A percentile compares a stretch with the other conserved stretches of the same genome.
Conservation (phyloP, 192 early-diverging fungal species). For the Piromyces finnis region DNA sequence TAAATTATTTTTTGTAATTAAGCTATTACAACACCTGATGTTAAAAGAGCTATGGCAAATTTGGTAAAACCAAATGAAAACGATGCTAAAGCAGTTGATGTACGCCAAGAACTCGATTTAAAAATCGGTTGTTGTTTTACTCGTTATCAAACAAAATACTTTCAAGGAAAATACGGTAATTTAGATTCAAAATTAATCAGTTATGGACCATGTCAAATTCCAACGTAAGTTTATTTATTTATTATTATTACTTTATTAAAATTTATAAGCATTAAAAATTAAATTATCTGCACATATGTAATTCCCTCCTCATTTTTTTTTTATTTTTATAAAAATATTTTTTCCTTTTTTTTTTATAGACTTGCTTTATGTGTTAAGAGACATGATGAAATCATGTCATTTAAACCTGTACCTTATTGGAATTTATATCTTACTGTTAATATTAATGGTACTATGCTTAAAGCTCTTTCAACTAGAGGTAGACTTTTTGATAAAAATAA, state of each 20-base stretch:
- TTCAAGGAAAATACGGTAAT: conserved; percentile 34
- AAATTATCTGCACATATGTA: too few species aligned
- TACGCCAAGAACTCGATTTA: conserved; percentile 27
- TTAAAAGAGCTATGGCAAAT: conserved; percentile 23
- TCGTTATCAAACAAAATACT: conserved; percentile 24
- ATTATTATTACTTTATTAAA: neutral
- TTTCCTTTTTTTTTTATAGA: neutral
- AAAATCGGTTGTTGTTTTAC: conserved; percentile 26
- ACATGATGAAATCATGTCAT: conserved; percentile 32
- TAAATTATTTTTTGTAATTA: too few species aligned
- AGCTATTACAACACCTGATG: conserved; percentile 17
- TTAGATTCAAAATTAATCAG: conserved; percentile 22
- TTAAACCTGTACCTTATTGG: conserved; percentile 27
- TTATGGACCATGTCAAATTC: conserved; percentile 30
- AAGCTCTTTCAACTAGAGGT: conserved; percentile 6
- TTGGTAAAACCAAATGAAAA: conserved; percentile 24
- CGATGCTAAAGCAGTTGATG: conserved; percentile 28
- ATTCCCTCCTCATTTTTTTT: too few species aligned
- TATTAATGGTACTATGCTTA: conserved; percentile 3
- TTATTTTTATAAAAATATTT: neutral
- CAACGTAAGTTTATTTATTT: conserved; percentile 5
- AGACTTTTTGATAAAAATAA: conserved; percentile 20
- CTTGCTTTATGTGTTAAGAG: conserved; percentile 26
- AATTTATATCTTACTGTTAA: conserved; percentile 8
- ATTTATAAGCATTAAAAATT: too few species aligned